Base-by-base conservation (phyloP, 2,329 filamentous ascomycete species). In the Bipolaris zeicola region DNA sequence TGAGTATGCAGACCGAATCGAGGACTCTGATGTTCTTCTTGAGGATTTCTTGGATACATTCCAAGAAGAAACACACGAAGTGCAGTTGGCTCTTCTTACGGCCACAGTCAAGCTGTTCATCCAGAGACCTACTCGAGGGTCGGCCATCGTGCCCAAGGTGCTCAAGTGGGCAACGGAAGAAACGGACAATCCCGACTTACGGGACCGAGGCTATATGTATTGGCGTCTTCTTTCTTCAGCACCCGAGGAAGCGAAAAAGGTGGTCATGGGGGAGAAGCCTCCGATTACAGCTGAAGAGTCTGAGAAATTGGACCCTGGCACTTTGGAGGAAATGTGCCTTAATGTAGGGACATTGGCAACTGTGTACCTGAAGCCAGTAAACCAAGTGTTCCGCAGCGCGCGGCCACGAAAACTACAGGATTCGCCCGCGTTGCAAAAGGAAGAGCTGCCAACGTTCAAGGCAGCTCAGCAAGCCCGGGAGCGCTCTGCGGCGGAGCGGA, bases 161-260 rank as follows among this genome's bases (percentile, higher is more conserved):
- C 82, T 99, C 48, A 98, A 98, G 77, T 98, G 95, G 94, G 96
- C 95, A 4, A 99, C 95, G 0, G 95, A 98, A 76, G 95, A 98
- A 76, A 98, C 94, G n/a, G 95, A 99, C 73, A 97, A 99, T 76
- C 95, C 95, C 0, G 95, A 99, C 77, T 85, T 99, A 26, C 88
- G 95, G 62, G 95, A 99, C 75, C 84, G 95, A 68, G 95, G 95
- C 0, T 99, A 97, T 81, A 98, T 99, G 93, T 99, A 99, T 81
- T 99, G 95, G 95, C 91, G 95, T 4, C 84, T 99, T 13, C 83
- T 99, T 1, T 96, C 92, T 1, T 96, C 92, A 0, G 93, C 97
- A 74, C 94, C 96, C 66, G 87, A 89, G 47, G 87, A 89, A 0
- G 95, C 95, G 1, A 95, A 90, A 73, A 82, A 87, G 60, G 87